Conservation (phyloP, 2,329 filamentous ascomycete species). For the Trichoderma sp. region DNA sequence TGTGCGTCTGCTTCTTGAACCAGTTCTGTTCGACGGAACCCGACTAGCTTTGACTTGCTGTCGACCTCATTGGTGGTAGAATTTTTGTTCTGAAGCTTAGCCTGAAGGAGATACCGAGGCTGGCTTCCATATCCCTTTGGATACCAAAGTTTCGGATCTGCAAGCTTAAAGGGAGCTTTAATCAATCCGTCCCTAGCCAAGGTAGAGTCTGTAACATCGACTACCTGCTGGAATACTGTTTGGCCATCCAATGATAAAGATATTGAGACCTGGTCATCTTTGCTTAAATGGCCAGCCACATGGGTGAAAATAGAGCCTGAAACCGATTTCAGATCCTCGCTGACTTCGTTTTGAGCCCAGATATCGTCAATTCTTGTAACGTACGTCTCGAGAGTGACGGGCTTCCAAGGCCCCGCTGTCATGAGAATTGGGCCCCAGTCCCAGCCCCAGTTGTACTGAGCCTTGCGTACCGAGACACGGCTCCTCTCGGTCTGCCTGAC, state of each 20-base stretch:
- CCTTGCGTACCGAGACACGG: slow-evolving; percentile 52
- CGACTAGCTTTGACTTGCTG: slow-evolving; percentile 54
- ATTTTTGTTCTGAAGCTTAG: slow-evolving; percentile 1
- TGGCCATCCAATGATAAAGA: slow-evolving; percentile 31
- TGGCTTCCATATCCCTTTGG: slow-evolving; percentile 28
- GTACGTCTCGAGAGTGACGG: slow-evolving; percentile 67
- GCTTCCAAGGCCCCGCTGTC: slow-evolving; percentile 67
- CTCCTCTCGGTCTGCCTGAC: slow-evolving; percentile 51
- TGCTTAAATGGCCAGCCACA: slow-evolving; percentile 38
- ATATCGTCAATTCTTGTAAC: slow-evolving; percentile 60
- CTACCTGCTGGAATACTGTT: slow-evolving; percentile 26
- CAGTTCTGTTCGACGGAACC: slow-evolving; percentile 62
- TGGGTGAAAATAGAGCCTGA: slow-evolving; percentile 43
- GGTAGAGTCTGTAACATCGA: not conserved
- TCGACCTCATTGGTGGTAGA: not conserved
- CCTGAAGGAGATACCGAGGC: slow-evolving; percentile 14
- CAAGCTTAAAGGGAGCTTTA: slow-evolving; percentile 38
- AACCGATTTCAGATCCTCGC: slow-evolving; percentile 41
- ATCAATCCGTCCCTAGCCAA: not conserved
- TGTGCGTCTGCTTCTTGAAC: slow-evolving; percentile 58
- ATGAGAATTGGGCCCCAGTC: slow-evolving; percentile 68
- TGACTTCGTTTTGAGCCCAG: slow-evolving; percentile 44
- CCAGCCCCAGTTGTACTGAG: slow-evolving; percentile 72
- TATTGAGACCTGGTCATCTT: slow-evolving; percentile 32
- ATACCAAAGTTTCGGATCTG: slow-evolving; percentile 38